Base-by-base conservation (phyloP, 1,284 basidiomycete genomes). In the Microbotryum silenes-acaulis region DNA sequence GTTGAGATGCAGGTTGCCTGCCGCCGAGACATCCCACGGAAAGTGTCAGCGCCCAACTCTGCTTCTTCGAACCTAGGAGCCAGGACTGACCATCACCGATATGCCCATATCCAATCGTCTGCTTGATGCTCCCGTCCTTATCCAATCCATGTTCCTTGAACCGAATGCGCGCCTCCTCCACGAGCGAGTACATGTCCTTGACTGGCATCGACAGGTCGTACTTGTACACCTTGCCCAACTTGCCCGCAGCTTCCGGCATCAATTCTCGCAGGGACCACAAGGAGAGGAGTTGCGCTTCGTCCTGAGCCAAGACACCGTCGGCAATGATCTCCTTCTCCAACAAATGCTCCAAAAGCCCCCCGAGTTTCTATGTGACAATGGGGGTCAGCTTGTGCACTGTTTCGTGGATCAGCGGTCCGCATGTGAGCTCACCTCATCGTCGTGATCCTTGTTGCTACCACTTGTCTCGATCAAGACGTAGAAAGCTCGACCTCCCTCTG, bases 171-270 rank as follows among this genome's bases (percentile, higher is more conserved):
- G 93, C 87, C 49, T 81, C 79, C 71, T 94, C 87, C 25, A 97
- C 91, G 12, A 97, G 84, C 31, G 84, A 82, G 78, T 97, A 88
- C 83, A 98, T 98, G 70, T 85, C 83, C 23, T 83, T 80, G 5
- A 96, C 81, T 3, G 94, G 94, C 42, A 98, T 84, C 21, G 90
- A 93, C 48, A 99, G 83, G 73, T 98, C 96, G 76, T 98, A 98
- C 79, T 99, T 99, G 81, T 96, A 98, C 20, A 88, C 86, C 70
- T 91, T 91, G 51, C 96, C 96, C 74, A 91, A 86, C 75, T 97
- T 97, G 29, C 89, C 89, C 3, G 90, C 84, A 1, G 93, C 89
- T 76, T 98, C 96, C 3, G 96, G 87, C 25, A 98, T 82, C 47
- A 87, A 85, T 77, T 99, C 96, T n/a, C 96, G 87, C 20, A 98